Base-by-base conservation (phyloP, 2,329 filamentous ascomycete genomes). In the Arthrobotrys megalospora region DNA sequence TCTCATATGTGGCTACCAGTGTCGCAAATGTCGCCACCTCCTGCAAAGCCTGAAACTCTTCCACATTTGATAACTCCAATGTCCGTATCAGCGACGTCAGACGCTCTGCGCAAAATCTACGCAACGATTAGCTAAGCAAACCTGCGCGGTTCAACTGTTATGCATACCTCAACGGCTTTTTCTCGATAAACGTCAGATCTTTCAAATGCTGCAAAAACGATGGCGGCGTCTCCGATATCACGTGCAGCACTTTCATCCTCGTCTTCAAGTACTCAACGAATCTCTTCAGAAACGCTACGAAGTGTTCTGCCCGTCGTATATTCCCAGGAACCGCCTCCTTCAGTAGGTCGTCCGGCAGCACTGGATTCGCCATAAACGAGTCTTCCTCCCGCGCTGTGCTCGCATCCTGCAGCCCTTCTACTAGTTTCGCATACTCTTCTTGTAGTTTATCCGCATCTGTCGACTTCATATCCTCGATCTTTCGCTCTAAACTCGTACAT, bases 201-300 rank as follows among this genome's bases (percentile, higher is more conserved):
- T 93, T 96, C 6, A 99, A 87, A 86, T 99, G 95, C 14, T 92
- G 90, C 7, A 99, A 87, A 84, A 99, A 99, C 0, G 95, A 97
- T 1, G 93, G 92, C 0, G 96, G 96, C 0, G 95, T 99, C 84
- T 99, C 96, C 6, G 96, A 97, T 80, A 98, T 97, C 80, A 97
- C 95, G 83, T 97, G 94, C 3, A 96, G 90, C 12, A 98, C 94
- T 87, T 97, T 98, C 96, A 99, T 98, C 75, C 96, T 90, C 1
- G 95, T 98, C 88, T 94, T 97, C 63, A 99, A 88, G 82, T 99
- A 99, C 84, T 99, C 96, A 80, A 99, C 96, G 83, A 99, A 99
- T 79, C 96, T 89, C 84, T 97, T 97, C 72, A 99, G 85, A 84
- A 99, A 99, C 0, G 94, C 90, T 12, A 97, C 90, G 83, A 99